phyloP scores from a whole-genome alignment of 352 stramenopile species.

The Globisporangium parvum region DNA sequence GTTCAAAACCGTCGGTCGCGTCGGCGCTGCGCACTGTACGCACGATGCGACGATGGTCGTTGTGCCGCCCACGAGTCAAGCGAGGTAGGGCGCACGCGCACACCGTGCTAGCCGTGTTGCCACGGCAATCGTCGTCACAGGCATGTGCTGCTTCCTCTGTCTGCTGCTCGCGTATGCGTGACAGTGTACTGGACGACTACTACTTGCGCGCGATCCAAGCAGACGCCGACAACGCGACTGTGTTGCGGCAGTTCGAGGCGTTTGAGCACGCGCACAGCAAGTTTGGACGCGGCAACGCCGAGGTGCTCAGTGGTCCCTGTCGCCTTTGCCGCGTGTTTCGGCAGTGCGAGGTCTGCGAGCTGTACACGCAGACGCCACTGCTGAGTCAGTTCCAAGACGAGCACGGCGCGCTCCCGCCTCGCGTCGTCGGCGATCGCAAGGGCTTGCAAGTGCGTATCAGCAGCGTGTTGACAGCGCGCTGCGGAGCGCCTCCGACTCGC shows the following conservation, averaged over 20 bases:
- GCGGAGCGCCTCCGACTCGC: not conserved
- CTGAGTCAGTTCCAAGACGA: slow-evolving; percentile 14
- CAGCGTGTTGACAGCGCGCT: too few relatives aligned
- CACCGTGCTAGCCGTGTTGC: too few relatives aligned
- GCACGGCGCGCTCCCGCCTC: slow-evolving; percentile 11
- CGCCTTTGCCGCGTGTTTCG: slow-evolving; percentile 77
- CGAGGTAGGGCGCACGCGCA: slow-evolving; percentile 27
- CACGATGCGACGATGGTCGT: slow-evolving; percentile 88
- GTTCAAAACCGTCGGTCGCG: slow-evolving; percentile 76
- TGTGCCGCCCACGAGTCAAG: slow-evolving; percentile 58
- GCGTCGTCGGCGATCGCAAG: slow-evolving; percentile 43
- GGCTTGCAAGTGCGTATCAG: slow-evolving; percentile 33
- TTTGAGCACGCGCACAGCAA: slow-evolving; percentile 78
- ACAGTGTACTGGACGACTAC: slow-evolving; percentile 59
- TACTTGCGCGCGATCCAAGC: slow-evolving; percentile 88
- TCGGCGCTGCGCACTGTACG: slow-evolving; percentile 71
- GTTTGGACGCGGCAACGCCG: slow-evolving; percentile 44
- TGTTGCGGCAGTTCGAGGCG: slow-evolving; percentile 87
- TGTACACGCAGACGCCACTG: slow-evolving; percentile 46
- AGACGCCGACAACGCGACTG: slow-evolving; percentile 85
- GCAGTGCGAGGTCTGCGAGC: slow-evolving; percentile 85
- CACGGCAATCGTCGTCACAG: too few relatives aligned
- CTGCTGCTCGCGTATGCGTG: not conserved
- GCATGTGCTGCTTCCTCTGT: too few relatives aligned
- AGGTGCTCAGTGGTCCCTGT: slow-evolving; percentile 31